These are phyloP conservation scores for Suhomyces bribrorum DNA, from an alignment of 1,139 yeast genomes.

Conservation along the genomic window DNA sequence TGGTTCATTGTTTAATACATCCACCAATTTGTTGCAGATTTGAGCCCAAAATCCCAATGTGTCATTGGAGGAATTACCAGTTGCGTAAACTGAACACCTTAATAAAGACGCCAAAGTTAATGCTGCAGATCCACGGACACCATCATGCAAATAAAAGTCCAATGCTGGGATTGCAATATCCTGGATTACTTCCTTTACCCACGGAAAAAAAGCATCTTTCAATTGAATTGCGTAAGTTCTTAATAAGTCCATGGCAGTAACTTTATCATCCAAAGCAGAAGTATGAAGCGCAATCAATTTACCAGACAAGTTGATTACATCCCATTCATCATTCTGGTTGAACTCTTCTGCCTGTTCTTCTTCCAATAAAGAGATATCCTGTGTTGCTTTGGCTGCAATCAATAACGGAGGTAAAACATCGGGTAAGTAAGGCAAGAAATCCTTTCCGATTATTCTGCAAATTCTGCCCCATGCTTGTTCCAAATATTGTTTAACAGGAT, in stretches of 20 bases:
- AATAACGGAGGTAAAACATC: slow-evolving; percentile 88
- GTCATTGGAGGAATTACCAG: slow-evolving; percentile 57
- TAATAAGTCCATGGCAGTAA: slow-evolving; percentile 84
- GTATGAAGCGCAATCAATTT: slow-evolving; percentile 94
- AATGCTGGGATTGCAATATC: slow-evolving; percentile 87
- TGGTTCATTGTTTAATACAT: slow-evolving; percentile 74
- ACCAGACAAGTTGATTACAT: slow-evolving; percentile 86
- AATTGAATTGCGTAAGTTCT: slow-evolving; percentile 86
- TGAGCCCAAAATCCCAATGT: slow-evolving; percentile 71
- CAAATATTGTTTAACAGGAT: slow-evolving; percentile 81
- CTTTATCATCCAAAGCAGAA: slow-evolving; percentile 88
- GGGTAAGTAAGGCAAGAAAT: slow-evolving; percentile 83
- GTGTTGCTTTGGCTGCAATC: slow-evolving; percentile 83
- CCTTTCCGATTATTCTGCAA: slow-evolving; percentile 81
- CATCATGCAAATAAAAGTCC: slow-evolving; percentile 90
- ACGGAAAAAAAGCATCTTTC: slow-evolving; percentile 79
- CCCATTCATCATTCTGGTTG: slow-evolving; percentile 91
- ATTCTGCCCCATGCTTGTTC: slow-evolving; percentile 97
- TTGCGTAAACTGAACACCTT: slow-evolving; percentile 64
- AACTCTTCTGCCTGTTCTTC: slow-evolving; percentile 85
- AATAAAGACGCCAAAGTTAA: slow-evolving; percentile 78
- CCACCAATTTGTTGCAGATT: slow-evolving; percentile 67
- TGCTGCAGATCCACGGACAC: slow-evolving; percentile 90
- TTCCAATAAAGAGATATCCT: slow-evolving; percentile 83
- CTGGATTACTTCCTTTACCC: slow-evolving; percentile 73